Conservation (phyloP, 257 asterid species). For the Solanum appendiculatum region DNA sequence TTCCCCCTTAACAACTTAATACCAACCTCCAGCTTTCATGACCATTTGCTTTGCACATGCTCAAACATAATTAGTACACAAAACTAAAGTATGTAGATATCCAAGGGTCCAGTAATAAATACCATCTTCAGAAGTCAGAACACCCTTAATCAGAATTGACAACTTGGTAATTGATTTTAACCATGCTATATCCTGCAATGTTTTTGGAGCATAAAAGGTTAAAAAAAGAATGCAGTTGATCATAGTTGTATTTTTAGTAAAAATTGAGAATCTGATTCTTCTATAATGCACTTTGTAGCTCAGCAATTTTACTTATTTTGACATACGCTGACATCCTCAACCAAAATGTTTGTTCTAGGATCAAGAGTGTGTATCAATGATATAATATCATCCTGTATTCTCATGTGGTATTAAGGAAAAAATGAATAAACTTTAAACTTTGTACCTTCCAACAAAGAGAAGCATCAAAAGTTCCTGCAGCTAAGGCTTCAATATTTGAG, state of each 20-base stretch:
- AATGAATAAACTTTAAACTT: background rate
- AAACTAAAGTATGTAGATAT: background rate
- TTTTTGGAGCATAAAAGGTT: background rate
- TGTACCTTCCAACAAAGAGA: constrained; percentile 54
- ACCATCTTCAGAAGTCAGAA: constrained; percentile 67
- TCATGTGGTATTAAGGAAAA: background rate
- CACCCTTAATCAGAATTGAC: constrained; percentile 54
- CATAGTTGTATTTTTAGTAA: background rate
- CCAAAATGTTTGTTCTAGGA: background rate
- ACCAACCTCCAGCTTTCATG: background rate
- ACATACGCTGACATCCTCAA: background rate
- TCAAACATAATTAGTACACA: background rate
- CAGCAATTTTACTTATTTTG: background rate
- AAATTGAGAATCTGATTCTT: background rate
- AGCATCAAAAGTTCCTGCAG: constrained; percentile 27
- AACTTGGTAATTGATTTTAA: constrained; percentile 47
- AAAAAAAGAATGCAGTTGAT: background rate
- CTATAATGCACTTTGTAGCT: background rate
- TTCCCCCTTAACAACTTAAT: background rate
- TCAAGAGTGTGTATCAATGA: background rate
- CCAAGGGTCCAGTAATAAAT: background rate
- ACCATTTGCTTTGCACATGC: background rate
- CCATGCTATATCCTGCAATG: constrained; percentile 58
- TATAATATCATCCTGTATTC: background rate
- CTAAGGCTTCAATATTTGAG: constrained; percentile 42